A percentile compares a stretch with the other conserved stretches of the same genome.
Conservation (phyloP, 257 asterid species). For the Osmanthus fragrans region DNA sequence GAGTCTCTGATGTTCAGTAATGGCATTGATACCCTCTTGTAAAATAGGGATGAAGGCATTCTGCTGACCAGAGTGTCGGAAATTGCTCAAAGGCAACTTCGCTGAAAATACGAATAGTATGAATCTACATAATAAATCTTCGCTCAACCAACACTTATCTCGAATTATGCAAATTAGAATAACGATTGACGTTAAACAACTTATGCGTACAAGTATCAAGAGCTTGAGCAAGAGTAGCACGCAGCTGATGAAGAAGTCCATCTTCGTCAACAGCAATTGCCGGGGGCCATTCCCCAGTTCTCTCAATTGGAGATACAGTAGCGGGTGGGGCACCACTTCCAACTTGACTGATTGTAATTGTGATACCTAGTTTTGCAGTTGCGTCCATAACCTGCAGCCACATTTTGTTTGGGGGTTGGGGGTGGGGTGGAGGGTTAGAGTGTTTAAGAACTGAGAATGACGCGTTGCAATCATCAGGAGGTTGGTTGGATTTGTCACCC, state of each 20-base stretch:
- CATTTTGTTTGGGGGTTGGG: neutral
- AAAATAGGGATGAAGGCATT: conserved; percentile 52
- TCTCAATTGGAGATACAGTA: conserved; percentile 56
- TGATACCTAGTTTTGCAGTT: conserved; percentile 68
- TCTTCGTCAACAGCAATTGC: conserved; percentile 86
- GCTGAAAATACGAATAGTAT: conserved; percentile 41
- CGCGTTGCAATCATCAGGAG: neutral
- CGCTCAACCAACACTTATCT: conserved; percentile 18
- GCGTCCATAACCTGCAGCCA: conserved; percentile 71
- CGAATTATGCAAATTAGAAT: conserved; percentile 1
- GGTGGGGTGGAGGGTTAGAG: neutral
- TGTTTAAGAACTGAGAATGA: neutral
- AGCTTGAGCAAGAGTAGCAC: conserved; percentile 69
- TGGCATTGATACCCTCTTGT: conserved; percentile 84
- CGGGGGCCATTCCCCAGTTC: conserved; percentile 77
- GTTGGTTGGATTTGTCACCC: neutral
- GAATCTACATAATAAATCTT: conserved; percentile 4
- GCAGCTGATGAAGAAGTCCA: conserved; percentile 83
- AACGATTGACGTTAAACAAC: conserved; percentile 24
- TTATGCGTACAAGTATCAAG: conserved; percentile 64
- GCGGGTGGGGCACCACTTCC: conserved; percentile 69
- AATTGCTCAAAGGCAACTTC: conserved; percentile 45
- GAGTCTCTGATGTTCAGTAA: conserved; percentile 92
- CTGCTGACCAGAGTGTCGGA: conserved; percentile 66
- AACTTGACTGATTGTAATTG: conserved; percentile 67